Evolutionary conservation across 2,329 filamentous ascomycete species (phyloP).

Genomic region (Arachnomyces sp.): DNA sequence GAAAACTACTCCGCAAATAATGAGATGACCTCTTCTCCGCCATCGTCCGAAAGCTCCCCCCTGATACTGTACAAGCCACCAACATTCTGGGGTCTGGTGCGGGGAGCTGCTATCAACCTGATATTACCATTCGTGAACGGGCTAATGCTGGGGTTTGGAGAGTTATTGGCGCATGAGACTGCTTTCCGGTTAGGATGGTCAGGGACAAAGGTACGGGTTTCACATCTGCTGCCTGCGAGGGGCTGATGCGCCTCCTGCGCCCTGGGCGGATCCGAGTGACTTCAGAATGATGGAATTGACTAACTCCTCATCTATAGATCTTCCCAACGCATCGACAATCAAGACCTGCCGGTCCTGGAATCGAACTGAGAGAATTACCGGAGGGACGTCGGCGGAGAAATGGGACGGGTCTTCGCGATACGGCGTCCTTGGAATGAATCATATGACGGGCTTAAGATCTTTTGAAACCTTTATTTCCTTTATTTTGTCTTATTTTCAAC

Average conservation of each 20-base stretch:
- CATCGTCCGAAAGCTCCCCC: slow-evolving; percentile 30
- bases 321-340: slow-evolving; percentile 54
- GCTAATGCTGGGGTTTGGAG: slow-evolving; percentile 95
- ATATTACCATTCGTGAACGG: slow-evolving; percentile 92
- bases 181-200: slow-evolving; percentile 91
- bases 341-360: slow-evolving; percentile 67
- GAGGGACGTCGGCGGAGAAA: slow-evolving; percentile 43
- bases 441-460: neutral
- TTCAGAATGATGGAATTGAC: too few species aligned
- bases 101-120: slow-evolving; percentile 92
- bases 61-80: slow-evolving; percentile 71
- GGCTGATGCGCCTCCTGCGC: neutral
- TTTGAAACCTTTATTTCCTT: slow-evolving; percentile 1
- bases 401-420: slow-evolving; percentile 52
- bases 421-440: slow-evolving; percentile 58
- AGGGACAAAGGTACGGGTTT: slow-evolving; percentile 73
- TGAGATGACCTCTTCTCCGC: slow-evolving; percentile 25
- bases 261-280: slow-evolving; percentile 2
- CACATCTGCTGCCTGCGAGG: slow-evolving; percentile 1
- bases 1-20: slow-evolving; percentile 39
- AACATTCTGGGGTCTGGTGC: slow-evolving; percentile 73
- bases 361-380: slow-evolving; percentile 66
- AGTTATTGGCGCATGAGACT: slow-evolving; percentile 91
- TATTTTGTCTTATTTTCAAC: slow-evolving; percentile 1
- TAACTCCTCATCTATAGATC: slow-evolving; percentile 33